These are phyloP conservation scores for Leccinum rimulosum DNA, from an alignment of 768 basidiomycete genomes.

Conservation along the genomic window DNA sequence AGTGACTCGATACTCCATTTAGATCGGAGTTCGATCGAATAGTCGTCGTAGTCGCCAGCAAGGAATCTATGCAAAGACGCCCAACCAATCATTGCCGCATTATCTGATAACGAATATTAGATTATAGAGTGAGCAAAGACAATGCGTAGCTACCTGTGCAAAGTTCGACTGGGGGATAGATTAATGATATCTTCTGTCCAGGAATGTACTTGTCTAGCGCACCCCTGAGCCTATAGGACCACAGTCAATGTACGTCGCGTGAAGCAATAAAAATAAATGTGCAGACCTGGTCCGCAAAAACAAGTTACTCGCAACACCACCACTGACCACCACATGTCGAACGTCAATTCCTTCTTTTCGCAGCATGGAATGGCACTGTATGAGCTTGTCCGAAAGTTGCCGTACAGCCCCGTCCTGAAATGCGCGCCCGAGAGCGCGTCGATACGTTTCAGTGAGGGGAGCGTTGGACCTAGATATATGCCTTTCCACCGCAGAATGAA, in stretches of 20 bases:
- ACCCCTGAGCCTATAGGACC: slow-evolving; percentile 30
- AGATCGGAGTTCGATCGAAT: slow-evolving; percentile 55
- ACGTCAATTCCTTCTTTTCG: slow-evolving; percentile 49
- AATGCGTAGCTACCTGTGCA: slow-evolving; percentile 66
- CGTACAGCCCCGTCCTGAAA: slow-evolving; percentile 72
- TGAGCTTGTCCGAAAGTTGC: slow-evolving; percentile 76
- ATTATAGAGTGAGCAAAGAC: background rate
- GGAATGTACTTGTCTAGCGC: slow-evolving; percentile 28
- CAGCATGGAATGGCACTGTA: slow-evolving; percentile 32
- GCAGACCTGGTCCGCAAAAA: slow-evolving; percentile 64
- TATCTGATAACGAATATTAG: slow-evolving; percentile 51
- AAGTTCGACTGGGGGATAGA: slow-evolving; percentile 74
- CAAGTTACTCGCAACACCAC: slow-evolving; percentile 89
- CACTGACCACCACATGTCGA: slow-evolving; percentile 74
- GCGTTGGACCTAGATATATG: slow-evolving; percentile 43
- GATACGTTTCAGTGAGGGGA: slow-evolving; percentile 25
- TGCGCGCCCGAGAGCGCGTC: slow-evolving; percentile 53
- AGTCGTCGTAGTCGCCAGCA: slow-evolving; percentile 56
- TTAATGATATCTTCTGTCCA: slow-evolving; percentile 40
- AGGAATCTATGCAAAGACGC: slow-evolving; percentile 83
- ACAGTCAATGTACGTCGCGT: background rate
- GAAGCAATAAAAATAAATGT: background rate
- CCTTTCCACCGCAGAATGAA: slow-evolving; percentile 70
- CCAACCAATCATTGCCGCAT: slow-evolving; percentile 97
- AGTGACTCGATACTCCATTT: slow-evolving; percentile 74